phyloP scores from a whole-genome alignment of 768 basidiomycete species.

The Tricholoma sp. region DNA sequence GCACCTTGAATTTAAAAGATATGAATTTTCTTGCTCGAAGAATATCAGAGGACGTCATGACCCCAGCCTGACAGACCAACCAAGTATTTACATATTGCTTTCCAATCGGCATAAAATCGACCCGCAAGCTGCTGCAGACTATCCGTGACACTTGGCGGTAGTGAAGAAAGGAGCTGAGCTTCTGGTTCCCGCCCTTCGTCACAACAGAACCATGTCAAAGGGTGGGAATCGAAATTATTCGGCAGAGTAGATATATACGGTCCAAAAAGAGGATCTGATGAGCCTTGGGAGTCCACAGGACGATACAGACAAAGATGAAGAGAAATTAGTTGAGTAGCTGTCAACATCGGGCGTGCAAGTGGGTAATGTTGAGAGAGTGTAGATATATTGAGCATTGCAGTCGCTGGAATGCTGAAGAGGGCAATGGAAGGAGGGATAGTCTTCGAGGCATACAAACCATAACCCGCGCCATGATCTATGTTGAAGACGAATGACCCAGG shows the following conservation, averaged over 20 bases:
- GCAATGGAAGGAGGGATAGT: slow-evolving; percentile 43
- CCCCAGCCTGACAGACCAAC: slow-evolving; percentile 33
- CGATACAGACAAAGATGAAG: slow-evolving; percentile 74
- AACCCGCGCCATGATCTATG: slow-evolving; percentile 36
- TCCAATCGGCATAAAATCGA: slow-evolving; percentile 60
- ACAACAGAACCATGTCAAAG: slow-evolving; percentile 67
- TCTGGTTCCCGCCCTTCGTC: slow-evolving; percentile 15
- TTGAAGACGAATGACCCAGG: slow-evolving; percentile 2
- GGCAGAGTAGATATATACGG: slow-evolving; percentile 83
- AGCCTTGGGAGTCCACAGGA: slow-evolving; percentile 37
- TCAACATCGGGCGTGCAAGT: slow-evolving; percentile 29
- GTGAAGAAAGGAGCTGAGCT: slow-evolving; percentile 28
- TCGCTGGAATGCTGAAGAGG: slow-evolving; percentile 67
- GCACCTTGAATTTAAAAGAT: background rate
- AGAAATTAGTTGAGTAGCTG: slow-evolving; percentile 72
- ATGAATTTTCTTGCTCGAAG: slow-evolving; percentile 16
- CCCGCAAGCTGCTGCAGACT: slow-evolving; percentile 38
- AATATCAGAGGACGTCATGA: slow-evolving; percentile 8
- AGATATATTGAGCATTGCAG: slow-evolving; percentile 63
- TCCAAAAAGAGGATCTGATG: slow-evolving; percentile 53
- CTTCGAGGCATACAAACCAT: slow-evolving; percentile 57
- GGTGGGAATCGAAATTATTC: slow-evolving; percentile 67
- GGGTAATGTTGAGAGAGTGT: slow-evolving; percentile 66
- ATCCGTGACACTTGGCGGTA: slow-evolving; percentile 44
- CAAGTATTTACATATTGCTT: slow-evolving; percentile 41